Conservation (phyloP, 2,329 filamentous ascomycete species). For the Aspergillus viridinutans region DNA sequence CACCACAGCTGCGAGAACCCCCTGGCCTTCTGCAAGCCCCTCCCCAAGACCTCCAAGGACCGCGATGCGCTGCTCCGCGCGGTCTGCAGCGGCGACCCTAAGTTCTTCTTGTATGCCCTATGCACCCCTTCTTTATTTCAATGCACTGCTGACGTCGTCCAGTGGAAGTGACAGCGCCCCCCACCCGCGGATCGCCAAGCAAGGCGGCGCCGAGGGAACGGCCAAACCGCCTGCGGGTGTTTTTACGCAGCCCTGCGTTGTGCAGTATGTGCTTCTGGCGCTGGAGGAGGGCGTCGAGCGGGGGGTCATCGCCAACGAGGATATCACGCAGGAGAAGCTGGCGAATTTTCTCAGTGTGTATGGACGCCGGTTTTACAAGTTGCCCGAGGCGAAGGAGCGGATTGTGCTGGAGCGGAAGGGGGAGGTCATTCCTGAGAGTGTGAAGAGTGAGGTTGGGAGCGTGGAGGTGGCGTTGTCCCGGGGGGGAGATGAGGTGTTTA, state of each 20-base stretch:
- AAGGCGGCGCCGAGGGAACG: conserved; percentile 33
- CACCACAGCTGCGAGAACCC: conserved; percentile 69
- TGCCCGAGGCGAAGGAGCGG: neutral
- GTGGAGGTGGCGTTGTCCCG: neutral
- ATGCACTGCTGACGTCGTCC: neutral
- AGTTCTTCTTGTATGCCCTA: conserved; percentile 56
- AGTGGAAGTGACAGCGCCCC: conserved; percentile 66
- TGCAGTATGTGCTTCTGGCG: neutral
- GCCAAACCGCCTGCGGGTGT: conserved; percentile 54
- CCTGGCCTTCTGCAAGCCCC: conserved; percentile 75
- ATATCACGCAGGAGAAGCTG: neutral
- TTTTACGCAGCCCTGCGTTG: conserved; percentile 52
- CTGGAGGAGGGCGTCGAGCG: neutral
- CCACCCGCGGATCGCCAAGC: conserved; percentile 55
- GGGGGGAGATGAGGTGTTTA: neutral
- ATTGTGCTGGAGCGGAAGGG: neutral
- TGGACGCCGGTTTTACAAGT: neutral
- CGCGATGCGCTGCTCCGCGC: conserved; percentile 67
- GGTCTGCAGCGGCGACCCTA: conserved; percentile 50
- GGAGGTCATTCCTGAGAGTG: neutral
- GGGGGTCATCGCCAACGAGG: neutral
- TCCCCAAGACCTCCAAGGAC: conserved; percentile 68
- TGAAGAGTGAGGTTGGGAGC: neutral
- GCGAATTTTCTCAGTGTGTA: neutral
- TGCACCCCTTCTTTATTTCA: no score